phyloP scores from a whole-genome alignment of 2,329 filamentous ascomycete species.

The Ophiosphaerella herpotricha region DNA sequence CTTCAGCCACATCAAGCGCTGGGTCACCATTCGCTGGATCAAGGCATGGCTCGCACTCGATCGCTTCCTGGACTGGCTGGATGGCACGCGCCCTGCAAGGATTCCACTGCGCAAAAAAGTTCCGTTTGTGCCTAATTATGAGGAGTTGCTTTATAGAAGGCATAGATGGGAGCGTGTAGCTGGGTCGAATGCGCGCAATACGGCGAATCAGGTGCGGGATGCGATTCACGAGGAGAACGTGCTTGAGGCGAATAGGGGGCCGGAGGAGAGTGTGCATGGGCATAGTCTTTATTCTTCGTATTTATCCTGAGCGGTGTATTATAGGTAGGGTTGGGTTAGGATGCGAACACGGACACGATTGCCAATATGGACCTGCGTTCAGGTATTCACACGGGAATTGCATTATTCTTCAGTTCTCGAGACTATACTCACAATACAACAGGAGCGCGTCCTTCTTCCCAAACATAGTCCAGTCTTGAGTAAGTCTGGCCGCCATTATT shows the following conservation, averaged over 20 bases:
- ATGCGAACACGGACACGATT: neutral
- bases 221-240: neutral
- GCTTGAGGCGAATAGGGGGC: neutral
- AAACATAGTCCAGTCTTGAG: too few relatives aligned
- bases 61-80: neutral
- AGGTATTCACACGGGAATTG: too few relatives aligned
- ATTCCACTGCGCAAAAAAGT: neutral
- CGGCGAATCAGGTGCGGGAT: neutral
- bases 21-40: neutral
- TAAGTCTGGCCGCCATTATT: too few relatives aligned
- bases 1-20: neutral
- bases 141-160: neutral
- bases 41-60: neutral
- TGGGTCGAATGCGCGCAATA: neutral
- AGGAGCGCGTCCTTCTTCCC: too few relatives aligned
- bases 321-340: neutral
- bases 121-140: neutral
- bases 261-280: neutral
- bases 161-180: neutral
- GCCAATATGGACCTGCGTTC: neutral
- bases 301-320: neutral
- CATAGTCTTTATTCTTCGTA: neutral
- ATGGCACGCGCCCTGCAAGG: neutral
- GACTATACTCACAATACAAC: too few relatives aligned
- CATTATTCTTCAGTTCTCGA: too few relatives aligned